phyloP scores from a whole-genome alignment of 1,284 basidiomycete species.

The Rhodotorula glutinis region DNA sequence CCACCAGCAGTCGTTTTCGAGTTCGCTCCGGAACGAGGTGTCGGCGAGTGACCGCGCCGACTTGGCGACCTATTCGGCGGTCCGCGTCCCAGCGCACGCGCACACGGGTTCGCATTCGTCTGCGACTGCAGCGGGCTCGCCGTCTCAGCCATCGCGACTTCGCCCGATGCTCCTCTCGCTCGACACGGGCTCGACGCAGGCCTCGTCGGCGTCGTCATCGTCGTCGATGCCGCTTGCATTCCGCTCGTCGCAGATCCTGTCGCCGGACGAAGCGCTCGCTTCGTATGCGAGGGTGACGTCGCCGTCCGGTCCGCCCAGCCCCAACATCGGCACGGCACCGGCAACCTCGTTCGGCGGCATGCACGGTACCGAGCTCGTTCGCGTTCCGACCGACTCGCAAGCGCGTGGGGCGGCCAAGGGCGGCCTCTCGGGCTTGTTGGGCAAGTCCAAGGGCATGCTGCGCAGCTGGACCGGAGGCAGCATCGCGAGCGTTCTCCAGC shows the following conservation, averaged over 20 bases:
- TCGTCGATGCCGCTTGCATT: slow-evolving; percentile 8
- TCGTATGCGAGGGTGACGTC: slow-evolving; percentile 26
- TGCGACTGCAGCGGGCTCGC: too few species aligned
- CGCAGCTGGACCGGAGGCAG: slow-evolving; percentile 11
- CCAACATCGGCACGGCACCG: background rate
- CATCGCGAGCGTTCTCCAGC: slow-evolving; percentile 1
- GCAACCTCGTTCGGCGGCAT: background rate
- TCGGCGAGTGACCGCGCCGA: background rate
- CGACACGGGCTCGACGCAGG: slow-evolving; percentile 5
- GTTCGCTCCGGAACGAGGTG: slow-evolving; percentile 29
- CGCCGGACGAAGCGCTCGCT: slow-evolving; percentile 32
- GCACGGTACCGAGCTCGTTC: background rate
- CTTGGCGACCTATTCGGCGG: background rate
- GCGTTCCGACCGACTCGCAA: background rate
- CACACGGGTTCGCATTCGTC: background rate
- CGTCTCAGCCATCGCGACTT: background rate
- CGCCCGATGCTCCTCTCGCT: slow-evolving; percentile 11
- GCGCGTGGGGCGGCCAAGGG: background rate
- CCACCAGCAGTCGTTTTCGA: slow-evolving; percentile 16
- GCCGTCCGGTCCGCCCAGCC: background rate
- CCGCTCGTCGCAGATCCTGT: slow-evolving; percentile 13
- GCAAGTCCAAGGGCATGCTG: background rate
- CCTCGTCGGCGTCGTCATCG: background rate
- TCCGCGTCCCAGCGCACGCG: background rate
- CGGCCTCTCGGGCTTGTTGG: slow-evolving; percentile 4